These are phyloP conservation scores for Nyctanthes arbortristis DNA, from an alignment of 257 asterid genomes.

Conservation along the genomic window DNA sequence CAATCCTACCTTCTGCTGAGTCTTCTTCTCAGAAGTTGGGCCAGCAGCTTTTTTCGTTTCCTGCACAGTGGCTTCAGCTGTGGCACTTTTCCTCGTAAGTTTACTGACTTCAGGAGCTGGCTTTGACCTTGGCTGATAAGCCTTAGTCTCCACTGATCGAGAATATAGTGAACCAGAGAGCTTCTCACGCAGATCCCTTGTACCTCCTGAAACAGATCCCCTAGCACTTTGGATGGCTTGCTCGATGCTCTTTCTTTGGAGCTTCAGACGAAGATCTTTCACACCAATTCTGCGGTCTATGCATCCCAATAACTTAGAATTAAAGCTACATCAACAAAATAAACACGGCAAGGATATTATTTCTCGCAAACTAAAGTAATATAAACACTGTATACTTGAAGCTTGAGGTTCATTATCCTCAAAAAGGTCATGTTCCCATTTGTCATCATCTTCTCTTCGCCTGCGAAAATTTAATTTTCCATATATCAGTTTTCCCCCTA, in stretches of 20 bases:
- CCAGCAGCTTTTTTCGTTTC: slow-evolving; percentile 44
- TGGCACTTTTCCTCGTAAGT: slow-evolving; percentile 60
- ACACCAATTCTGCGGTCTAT: slow-evolving; percentile 66
- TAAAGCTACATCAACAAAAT: slow-evolving; percentile 13
- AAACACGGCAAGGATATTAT: slow-evolving; percentile 16
- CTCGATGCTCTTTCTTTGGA: slow-evolving; percentile 71
- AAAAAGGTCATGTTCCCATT: slow-evolving; percentile 90
- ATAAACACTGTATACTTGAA: slow-evolving; percentile 47
- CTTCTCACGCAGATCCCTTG: slow-evolving; percentile 91
- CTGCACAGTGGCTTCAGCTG: slow-evolving; percentile 52
- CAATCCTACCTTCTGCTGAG: slow-evolving; percentile 56
- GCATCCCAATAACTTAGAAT: slow-evolving; percentile 26
- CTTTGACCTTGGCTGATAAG: slow-evolving; percentile 46
- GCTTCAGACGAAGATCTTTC: slow-evolving; percentile 92
- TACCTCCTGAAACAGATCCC: slow-evolving; percentile 66
- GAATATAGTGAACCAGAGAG: slow-evolving; percentile 71
- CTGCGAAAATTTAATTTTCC: slow-evolving; percentile 45
- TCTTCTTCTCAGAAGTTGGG: slow-evolving; percentile 55
- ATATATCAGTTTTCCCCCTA: slow-evolving; percentile 19
- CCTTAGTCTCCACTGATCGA: slow-evolving; percentile 49
- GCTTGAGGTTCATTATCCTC: slow-evolving; percentile 42
- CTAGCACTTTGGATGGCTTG: slow-evolving; percentile 52
- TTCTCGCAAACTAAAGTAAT: slow-evolving; percentile 21
- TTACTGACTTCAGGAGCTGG: slow-evolving; percentile 60
- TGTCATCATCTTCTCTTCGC: slow-evolving; percentile 81